Percentiles rank a stretch among this genome's conserved stretches.
Evolutionary conservation across 176 grass and related monocot species (phyloP).

Genomic region (Elymus sibiricus): DNA sequence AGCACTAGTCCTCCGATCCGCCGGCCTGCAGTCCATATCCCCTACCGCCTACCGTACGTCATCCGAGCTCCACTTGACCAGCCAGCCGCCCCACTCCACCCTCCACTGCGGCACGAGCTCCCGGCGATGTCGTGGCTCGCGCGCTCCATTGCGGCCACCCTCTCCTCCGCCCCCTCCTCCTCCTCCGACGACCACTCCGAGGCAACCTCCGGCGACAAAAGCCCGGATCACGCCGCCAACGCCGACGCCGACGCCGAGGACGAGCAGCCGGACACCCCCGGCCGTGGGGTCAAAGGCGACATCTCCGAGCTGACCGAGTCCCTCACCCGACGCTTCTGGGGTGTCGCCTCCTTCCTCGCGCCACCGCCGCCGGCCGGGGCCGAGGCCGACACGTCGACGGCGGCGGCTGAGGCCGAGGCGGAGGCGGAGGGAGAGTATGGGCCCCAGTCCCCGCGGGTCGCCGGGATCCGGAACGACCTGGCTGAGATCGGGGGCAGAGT

Average conservation of each 20-base stretch:
- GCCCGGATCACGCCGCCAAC: neutral
- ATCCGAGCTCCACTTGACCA: neutral
- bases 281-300: slow-evolving; percentile 55
- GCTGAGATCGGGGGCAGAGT: slow-evolving; percentile 65
- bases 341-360: slow-evolving; percentile 72
- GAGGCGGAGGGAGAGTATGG: neutral
- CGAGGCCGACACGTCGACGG: neutral
- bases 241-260: slow-evolving; percentile 23
- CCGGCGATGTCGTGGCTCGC: slow-evolving; percentile 60
- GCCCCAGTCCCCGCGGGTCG: slow-evolving; percentile 44
- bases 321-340: slow-evolving; percentile 65
- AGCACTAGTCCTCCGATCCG: neutral
- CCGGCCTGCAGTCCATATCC: neutral
- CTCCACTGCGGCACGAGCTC: slow-evolving; percentile 3
- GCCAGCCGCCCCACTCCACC: neutral
- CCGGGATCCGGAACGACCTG: slow-evolving; percentile 72
- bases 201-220: neutral
- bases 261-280: slow-evolving; percentile 37
- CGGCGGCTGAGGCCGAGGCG: neutral
- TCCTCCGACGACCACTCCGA: slow-evolving; percentile 4
- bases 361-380: neutral
- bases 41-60: neutral
- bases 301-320: slow-evolving; percentile 73
- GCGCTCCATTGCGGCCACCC: slow-evolving; percentile 46
- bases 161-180: slow-evolving; percentile 30